These are phyloP conservation scores for Podaxis mareebaensis DNA, from an alignment of 768 basidiomycete species.

Conservation along the genomic window DNA sequence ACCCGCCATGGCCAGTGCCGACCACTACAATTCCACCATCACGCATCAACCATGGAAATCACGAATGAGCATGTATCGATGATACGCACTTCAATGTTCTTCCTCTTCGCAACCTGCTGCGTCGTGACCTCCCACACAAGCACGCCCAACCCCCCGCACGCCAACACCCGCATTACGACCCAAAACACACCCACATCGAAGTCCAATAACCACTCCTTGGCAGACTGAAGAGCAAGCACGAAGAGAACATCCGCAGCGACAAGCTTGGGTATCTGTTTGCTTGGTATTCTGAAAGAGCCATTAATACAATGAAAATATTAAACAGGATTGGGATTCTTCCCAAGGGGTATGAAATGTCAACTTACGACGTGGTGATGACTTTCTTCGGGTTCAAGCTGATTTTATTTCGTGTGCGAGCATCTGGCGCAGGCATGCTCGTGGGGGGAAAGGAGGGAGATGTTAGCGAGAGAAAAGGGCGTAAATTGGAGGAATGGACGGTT, in stretches of 20 bases:
- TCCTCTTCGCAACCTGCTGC: conserved; percentile 53
- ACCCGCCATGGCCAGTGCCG: conserved; percentile 67
- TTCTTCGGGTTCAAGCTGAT: conserved; percentile 59
- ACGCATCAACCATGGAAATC: conserved; percentile 12
- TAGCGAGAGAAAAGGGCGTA: conserved; percentile 8
- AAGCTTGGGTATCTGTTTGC: conserved; percentile 53
- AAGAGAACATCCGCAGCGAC: conserved; percentile 63
- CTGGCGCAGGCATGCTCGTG: conserved; percentile 57
- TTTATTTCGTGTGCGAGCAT: conserved; percentile 67
- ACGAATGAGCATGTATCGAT: conserved; percentile 3
- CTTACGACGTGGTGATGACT: conserved; percentile 57
- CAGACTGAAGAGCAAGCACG: conserved; percentile 59
- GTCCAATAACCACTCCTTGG: conserved; percentile 67
- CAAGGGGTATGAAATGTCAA: conserved; percentile 15
- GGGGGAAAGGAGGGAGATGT: conserved; percentile 16
- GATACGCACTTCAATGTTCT: conserved; percentile 57
- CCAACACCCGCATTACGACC: conserved; percentile 73
- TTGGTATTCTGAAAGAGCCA: conserved; percentile 44
- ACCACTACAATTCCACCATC: conserved; percentile 50
- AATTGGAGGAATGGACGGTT: neutral
- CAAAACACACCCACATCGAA: conserved; percentile 74
- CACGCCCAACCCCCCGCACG: conserved; percentile 67
- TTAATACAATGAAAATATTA: conserved; percentile 12
- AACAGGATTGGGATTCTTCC: neutral
- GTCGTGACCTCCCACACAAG: conserved; percentile 60